Percentiles rank a stretch among this genome's conserved stretches.
phyloP scores from a whole-genome alignment of 805 yeast genomes.

The Groenewaldozyma salmanticensis region DNA sequence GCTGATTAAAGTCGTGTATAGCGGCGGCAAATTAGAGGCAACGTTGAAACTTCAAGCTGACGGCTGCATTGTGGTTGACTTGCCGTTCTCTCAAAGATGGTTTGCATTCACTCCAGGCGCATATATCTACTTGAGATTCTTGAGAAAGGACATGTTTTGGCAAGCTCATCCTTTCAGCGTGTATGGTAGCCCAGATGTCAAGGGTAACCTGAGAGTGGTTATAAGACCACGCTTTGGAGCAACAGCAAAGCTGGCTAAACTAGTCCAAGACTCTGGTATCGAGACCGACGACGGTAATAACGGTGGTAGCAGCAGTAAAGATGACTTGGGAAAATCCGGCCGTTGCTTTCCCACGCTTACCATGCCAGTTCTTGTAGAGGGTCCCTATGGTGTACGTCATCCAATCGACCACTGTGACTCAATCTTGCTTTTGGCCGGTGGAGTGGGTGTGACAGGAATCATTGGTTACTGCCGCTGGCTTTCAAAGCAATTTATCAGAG shows the following conservation, averaged over 20 bases:
- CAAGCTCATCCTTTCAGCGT: constrained; percentile 66
- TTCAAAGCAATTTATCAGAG: background rate
- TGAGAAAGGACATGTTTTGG: constrained; percentile 38
- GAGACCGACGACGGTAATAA: background rate
- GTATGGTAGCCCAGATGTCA: constrained; percentile 6
- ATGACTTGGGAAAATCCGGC: constrained; percentile 1
- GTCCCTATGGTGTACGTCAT: constrained; percentile 56
- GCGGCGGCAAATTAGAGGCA: constrained; percentile 6
- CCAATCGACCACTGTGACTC: constrained; percentile 42
- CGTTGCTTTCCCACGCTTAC: constrained; percentile 12
- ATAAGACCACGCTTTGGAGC: constrained; percentile 13
- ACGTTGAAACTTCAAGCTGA: constrained; percentile 7
- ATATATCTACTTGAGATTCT: constrained; percentile 41
- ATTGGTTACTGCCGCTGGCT: too few species aligned
- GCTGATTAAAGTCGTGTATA: constrained; percentile 1
- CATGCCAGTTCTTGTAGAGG: constrained; percentile 37
- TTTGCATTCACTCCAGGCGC: constrained; percentile 40
- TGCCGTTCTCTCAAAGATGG: constrained; percentile 35
- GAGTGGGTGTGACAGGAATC: constrained; percentile 59
- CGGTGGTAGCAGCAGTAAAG: background rate
- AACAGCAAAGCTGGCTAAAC: constrained; percentile 10
- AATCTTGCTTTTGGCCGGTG: constrained; percentile 58
- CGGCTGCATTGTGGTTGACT: constrained; percentile 14
- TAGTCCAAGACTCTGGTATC: too few species aligned
- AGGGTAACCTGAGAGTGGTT: constrained; percentile 8